A percentile compares a stretch with the other conserved stretches of the same genome.
Conservation (phyloP, 345 rosid species). For the Eucalyptus sp. region DNA sequence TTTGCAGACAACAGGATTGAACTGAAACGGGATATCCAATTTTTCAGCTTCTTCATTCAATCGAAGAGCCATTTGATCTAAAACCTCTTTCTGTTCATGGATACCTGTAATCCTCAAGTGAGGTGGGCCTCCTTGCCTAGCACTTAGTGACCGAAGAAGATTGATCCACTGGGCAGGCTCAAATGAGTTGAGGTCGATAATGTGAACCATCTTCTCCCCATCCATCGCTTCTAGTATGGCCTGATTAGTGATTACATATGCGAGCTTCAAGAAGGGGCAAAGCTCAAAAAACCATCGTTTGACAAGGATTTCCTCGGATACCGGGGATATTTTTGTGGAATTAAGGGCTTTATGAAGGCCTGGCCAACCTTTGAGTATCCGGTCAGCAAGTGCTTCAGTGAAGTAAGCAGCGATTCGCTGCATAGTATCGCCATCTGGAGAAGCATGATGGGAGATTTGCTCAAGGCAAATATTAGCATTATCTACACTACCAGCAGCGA, state of each 20-base stretch:
- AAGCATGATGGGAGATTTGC: slow-evolving; percentile 55
- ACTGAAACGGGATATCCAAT: slow-evolving; percentile 62
- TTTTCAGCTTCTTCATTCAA: slow-evolving; percentile 63
- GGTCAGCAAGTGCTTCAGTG: slow-evolving; percentile 56
- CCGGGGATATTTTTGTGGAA: slow-evolving; percentile 33
- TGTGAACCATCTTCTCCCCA: slow-evolving; percentile 65
- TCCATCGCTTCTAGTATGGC: slow-evolving; percentile 67
- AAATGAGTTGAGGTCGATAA: slow-evolving; percentile 46
- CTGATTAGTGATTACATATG: slow-evolving; percentile 54
- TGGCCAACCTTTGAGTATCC: slow-evolving; percentile 61
- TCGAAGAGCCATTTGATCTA: slow-evolving; percentile 49
- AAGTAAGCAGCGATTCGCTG: slow-evolving; percentile 73
- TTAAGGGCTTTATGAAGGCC: slow-evolving; percentile 64
- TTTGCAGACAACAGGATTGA: slow-evolving; percentile 45
- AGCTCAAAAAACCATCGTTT: slow-evolving; percentile 62
- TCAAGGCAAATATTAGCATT: slow-evolving; percentile 50
- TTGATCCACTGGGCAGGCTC: slow-evolving; percentile 78
- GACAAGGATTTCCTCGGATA: slow-evolving; percentile 35
- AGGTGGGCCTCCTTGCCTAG: slow-evolving; percentile 62
- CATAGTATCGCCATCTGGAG: slow-evolving; percentile 62
- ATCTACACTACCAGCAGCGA: slow-evolving; percentile 49
- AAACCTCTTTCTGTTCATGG: slow-evolving; percentile 49
- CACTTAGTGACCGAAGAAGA: slow-evolving; percentile 42
- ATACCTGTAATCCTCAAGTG: slow-evolving; percentile 66
- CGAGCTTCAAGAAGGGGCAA: slow-evolving; percentile 52